These are phyloP conservation scores for Ogataea siamensis DNA, from an alignment of 805 yeast species.

Conservation along the genomic window DNA sequence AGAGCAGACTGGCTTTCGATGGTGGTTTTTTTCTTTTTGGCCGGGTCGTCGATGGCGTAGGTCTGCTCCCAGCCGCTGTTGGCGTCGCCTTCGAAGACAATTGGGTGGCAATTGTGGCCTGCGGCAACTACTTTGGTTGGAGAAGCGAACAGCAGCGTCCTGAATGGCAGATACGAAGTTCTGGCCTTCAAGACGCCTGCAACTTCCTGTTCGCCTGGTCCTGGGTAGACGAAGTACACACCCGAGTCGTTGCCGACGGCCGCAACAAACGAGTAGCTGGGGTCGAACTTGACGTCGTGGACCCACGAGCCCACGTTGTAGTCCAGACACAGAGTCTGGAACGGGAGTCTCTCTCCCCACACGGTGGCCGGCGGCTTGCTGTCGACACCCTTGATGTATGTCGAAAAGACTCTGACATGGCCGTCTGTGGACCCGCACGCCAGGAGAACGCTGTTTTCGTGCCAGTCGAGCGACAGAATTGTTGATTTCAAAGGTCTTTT, in stretches of 20 bases:
- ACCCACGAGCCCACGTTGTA: conserved; percentile 80
- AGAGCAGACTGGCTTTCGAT: conserved; percentile 76
- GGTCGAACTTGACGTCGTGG: conserved; percentile 85
- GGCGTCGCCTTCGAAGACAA: conserved; percentile 72
- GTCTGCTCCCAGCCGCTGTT: conserved; percentile 66
- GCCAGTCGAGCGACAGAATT: conserved; percentile 83
- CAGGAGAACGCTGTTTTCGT: conserved; percentile 83
- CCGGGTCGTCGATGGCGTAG: conserved; percentile 61
- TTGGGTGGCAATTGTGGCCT: conserved; percentile 90
- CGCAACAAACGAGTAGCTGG: conserved; percentile 73
- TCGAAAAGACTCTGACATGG: conserved; percentile 84
- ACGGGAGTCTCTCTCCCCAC: conserved; percentile 96
- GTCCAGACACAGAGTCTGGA: conserved; percentile 87
- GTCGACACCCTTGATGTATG: conserved; percentile 86
- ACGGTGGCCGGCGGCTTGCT: conserved; percentile 72
- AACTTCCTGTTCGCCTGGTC: conserved; percentile 54
- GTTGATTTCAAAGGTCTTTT: conserved; percentile 93
- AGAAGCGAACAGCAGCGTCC: conserved; percentile 65
- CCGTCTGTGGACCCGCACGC: conserved; percentile 95
- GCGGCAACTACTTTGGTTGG: conserved; percentile 75
- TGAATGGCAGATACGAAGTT: conserved; percentile 77
- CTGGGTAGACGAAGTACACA: conserved; percentile 76
- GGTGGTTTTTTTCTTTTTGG: conserved; percentile 41
- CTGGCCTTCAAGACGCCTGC: conserved; percentile 52
- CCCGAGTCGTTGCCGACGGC: conserved; percentile 86